Conservation (phyloP, 352 stramenopile species). For the Aphanomyces euteiches region DNA sequence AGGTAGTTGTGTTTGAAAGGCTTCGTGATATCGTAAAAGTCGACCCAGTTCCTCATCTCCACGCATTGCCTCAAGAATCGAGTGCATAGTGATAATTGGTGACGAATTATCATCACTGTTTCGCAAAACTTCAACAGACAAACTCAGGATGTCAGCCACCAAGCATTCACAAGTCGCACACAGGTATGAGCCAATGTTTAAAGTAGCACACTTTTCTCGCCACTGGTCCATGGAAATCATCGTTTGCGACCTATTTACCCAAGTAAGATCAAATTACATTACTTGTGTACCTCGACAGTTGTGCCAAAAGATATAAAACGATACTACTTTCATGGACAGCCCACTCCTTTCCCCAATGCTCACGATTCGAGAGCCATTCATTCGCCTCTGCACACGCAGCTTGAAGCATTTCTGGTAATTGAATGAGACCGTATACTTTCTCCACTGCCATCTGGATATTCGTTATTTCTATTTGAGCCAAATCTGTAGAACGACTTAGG, state of each 20-base stretch:
- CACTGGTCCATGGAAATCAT: conserved; percentile 3
- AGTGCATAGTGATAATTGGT: conserved; percentile 11
- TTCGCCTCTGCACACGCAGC: conserved; percentile 25
- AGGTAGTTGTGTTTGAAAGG: conserved; percentile 6
- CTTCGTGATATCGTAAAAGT: conserved; percentile 22
- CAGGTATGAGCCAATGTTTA: conserved; percentile 19
- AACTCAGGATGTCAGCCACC: conserved; percentile 19
- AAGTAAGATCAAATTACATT: background rate
- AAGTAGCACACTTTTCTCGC: background rate
- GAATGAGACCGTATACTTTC: conserved; percentile 4
- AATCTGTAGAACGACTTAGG: background rate
- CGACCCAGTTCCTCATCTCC: conserved; percentile 24
- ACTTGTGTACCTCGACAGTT: background rate
- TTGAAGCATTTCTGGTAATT: conserved; percentile 27
- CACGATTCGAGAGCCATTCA: conserved; percentile 29
- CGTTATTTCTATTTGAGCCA: background rate
- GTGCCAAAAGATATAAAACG: conserved; percentile 16
- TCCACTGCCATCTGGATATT: conserved; percentile 9
- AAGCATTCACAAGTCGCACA: conserved; percentile 30
- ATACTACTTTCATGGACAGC: conserved; percentile 23
- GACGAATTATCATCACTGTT: background rate
- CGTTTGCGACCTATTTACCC: background rate
- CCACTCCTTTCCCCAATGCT: conserved; percentile 26
- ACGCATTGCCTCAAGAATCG: conserved; percentile 21
- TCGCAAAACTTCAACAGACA: conserved; percentile 19